These are phyloP conservation scores for Xylaria sp. DNA, from an alignment of 2,329 filamentous ascomycete genomes.

Conservation along the genomic window DNA sequence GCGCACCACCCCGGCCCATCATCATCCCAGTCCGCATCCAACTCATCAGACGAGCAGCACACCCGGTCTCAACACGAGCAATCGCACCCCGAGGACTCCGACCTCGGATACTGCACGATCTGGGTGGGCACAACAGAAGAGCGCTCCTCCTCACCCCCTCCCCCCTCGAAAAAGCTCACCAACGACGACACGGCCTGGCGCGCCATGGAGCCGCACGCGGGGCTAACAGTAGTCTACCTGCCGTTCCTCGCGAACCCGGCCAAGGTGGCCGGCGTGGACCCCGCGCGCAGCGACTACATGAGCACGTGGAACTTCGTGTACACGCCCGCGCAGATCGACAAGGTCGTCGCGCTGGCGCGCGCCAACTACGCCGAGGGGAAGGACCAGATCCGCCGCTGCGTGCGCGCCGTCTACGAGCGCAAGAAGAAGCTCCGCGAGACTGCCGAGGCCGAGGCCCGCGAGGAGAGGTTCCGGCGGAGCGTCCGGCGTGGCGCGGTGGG, in stretches of 20 bases:
- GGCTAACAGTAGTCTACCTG: slow-evolving; percentile 90
- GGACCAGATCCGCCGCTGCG: slow-evolving; percentile 79
- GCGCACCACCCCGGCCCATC: slow-evolving; percentile 52
- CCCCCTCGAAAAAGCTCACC: slow-evolving; percentile 63
- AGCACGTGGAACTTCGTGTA: slow-evolving; percentile 99
- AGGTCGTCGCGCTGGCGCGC: slow-evolving; percentile 81
- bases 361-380: slow-evolving; percentile 89
- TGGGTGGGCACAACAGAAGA: slow-evolving; percentile 92
- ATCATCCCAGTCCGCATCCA: slow-evolving; percentile 28
- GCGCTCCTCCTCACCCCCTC: slow-evolving; percentile 66
- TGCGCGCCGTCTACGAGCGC: slow-evolving; percentile 91
- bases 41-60: slow-evolving; percentile 40
- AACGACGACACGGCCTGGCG: slow-evolving; percentile 72
- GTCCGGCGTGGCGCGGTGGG: slow-evolving; percentile 64
- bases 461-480: slow-evolving; percentile 58
- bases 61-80: slow-evolving; percentile 55
- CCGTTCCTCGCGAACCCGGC: slow-evolving; percentile 83
- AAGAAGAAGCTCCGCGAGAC: slow-evolving; percentile 78
- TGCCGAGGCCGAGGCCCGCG: slow-evolving; percentile 55
- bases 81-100: slow-evolving; percentile 61
- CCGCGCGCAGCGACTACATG: slow-evolving; percentile 84
- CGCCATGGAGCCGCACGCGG: slow-evolving; percentile 80
- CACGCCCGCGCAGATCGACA: slow-evolving; percentile 88
- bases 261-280: slow-evolving; percentile 83
- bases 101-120: slow-evolving; percentile 90